phyloP scores from a whole-genome alignment of 2,329 filamentous ascomycete species.

The Epicoccum nigrum region DNA sequence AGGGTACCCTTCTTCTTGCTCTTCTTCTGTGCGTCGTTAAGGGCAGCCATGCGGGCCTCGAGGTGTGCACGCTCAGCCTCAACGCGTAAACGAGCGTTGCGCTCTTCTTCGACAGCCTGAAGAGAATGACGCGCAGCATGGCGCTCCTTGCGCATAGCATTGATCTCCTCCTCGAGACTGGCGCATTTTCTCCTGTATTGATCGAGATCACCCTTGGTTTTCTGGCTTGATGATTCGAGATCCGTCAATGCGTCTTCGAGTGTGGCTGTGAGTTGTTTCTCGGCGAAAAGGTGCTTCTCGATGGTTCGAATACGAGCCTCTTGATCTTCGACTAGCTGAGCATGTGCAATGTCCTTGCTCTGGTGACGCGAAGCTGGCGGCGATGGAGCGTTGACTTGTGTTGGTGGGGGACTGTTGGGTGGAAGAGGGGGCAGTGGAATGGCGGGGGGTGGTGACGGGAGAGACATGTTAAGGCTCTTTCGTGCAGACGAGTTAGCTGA shows the following conservation, averaged over 20 bases:
- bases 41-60: conserved; percentile 76
- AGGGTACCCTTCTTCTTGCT: conserved; percentile 94
- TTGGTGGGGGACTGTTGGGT: conserved; percentile 48
- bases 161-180: conserved; percentile 74
- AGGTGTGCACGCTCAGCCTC: conserved; percentile 88
- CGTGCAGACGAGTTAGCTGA: conserved; percentile 73
- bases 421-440: conserved; percentile 96
- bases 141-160: conserved; percentile 66
- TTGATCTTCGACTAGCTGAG: conserved; percentile 90
- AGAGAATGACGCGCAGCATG: conserved; percentile 68
- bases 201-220: conserved; percentile 88
- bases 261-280: conserved; percentile 94
- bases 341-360: conserved; percentile 79
- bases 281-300: conserved; percentile 93
- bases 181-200: conserved; percentile 86
- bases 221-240: conserved; percentile 88
- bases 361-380: conserved; percentile 70
- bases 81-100: conserved; percentile 87
- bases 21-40: conserved; percentile 89
- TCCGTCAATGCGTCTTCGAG: conserved; percentile 95
- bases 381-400: conserved; percentile 61
- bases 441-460: conserved; percentile 91
- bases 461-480: conserved; percentile 83
- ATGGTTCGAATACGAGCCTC: conserved; percentile 94
- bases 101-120: conserved; percentile 94